phyloP scores from a whole-genome alignment of 495 filamentous ascomycete species.

The Aspergillus kassunensis region DNA sequence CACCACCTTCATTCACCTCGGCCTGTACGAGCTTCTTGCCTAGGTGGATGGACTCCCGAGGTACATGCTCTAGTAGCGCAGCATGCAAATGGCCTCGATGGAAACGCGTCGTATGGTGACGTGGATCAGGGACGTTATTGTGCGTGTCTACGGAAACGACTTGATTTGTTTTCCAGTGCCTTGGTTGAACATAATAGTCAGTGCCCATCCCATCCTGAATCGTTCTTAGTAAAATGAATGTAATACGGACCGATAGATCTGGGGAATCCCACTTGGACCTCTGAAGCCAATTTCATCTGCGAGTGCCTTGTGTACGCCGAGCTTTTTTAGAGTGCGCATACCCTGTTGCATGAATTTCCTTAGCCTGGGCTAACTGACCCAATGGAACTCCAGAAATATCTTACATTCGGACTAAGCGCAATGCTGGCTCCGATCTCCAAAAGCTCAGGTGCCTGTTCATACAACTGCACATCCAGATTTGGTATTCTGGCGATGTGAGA shows the following conservation, averaged over 20 bases:
- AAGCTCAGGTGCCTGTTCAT: slow-evolving; percentile 43
- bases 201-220: no score
- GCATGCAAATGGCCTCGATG: slow-evolving; percentile 45
- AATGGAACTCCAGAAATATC: neutral
- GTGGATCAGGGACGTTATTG: slow-evolving; percentile 31
- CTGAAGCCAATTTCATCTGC: slow-evolving; percentile 38
- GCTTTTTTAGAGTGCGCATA: slow-evolving; percentile 44
- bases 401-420: slow-evolving; percentile 47
- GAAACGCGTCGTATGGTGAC: slow-evolving; percentile 44
- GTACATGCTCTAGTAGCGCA: slow-evolving; percentile 39
- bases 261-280: slow-evolving; percentile 36
- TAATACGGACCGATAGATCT: slow-evolving; percentile 26
- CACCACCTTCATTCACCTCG: slow-evolving; percentile 15
- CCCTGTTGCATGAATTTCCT: slow-evolving; percentile 23
- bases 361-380: neutral
- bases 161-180: slow-evolving; percentile 44
- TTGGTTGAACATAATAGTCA: neutral
- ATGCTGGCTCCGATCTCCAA: slow-evolving; percentile 48
- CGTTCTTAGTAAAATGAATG: neutral
- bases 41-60: slow-evolving; percentile 26
- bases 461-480: slow-evolving; percentile 39
- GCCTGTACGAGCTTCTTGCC: slow-evolving; percentile 18
- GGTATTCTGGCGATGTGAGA: slow-evolving; percentile 21
- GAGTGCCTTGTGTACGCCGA: slow-evolving; percentile 39
- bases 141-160: slow-evolving; percentile 38